A percentile compares a stretch with the other conserved stretches of the same genome.
These are phyloP conservation scores for Linnemannia schmuckeri DNA, from an alignment of 192 early-diverging fungal genomes.

Conservation along the genomic window DNA sequence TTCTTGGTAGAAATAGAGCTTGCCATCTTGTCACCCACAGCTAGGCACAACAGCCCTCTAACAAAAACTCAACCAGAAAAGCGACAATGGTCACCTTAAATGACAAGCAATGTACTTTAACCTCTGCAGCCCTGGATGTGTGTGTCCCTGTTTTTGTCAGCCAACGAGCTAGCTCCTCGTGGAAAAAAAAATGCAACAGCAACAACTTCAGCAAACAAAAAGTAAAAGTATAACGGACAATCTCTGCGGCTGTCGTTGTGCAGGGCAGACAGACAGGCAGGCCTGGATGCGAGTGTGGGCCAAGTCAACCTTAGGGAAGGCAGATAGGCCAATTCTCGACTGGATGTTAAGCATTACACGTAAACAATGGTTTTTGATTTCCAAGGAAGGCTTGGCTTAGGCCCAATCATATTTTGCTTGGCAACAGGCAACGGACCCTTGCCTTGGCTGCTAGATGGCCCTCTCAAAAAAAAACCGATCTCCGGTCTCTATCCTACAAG, in stretches of 20 bases:
- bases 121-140: no score
- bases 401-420: neutral
- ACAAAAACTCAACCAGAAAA: neutral
- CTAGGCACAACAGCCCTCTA: neutral
- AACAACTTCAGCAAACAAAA: no score
- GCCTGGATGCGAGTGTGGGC: neutral
- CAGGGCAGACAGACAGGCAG: neutral
- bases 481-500: neutral
- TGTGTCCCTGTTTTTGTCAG: no score
- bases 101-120: no score
- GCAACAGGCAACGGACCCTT: slow-evolving; percentile 3
- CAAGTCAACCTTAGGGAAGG: neutral
- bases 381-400: no score
- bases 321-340: no score
- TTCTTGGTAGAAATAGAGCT: neutral
- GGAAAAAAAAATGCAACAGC: no score
- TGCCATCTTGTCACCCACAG: neutral
- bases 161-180: no score
- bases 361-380: no score
- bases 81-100: neutral
- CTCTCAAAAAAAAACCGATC: neutral
- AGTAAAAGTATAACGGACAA: no score
- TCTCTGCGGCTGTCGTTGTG: neutral
- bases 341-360: no score
- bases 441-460: neutral